Evolutionary conservation across 306 rosid species (phyloP), one percentile per base, ranked within the genome.

Genomic region (Rosa lucieae): DNA sequence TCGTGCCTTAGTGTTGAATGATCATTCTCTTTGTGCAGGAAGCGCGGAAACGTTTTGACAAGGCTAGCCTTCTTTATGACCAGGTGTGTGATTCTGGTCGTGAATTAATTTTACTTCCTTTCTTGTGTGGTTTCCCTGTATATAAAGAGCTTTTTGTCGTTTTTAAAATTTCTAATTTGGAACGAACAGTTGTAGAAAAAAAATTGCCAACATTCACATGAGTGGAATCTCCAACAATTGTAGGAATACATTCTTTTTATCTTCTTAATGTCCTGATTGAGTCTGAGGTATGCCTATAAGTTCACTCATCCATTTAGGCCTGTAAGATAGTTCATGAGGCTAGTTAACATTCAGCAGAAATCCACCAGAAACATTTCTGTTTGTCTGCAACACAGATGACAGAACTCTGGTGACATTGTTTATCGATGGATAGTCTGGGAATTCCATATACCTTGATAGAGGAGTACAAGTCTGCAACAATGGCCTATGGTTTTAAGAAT

Each of bases 1-100:
- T 51, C 2, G 12, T 61, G 58, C 29, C 67, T 55, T 73, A 21
- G 10, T 55, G 51, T 59, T 44, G 43, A 61, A 43, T 87, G 81
- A 86, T 67, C 83, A 77, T 74, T 82, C 77, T 75, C 79, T 82
- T 85, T 74, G 85, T 90, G 90, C 96, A 96, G 99, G 99, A 96
- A 86, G 96, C 98, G n/a, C 92, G 99, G 56, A 96, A 93, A 74
- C 98, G 87, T 74, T 96, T 96, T 83, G 99, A 96, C 87, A 96
- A 91, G 86, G 99, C 98, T 75, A 93, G 97, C 84, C 98, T 96
- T 89, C 84, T 88, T 79, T 96, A 96, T 82, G 99, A 96, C 79
- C 99, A 96, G 98, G 99, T 96, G 77, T 86, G 66, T 79, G 79
- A 49, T 74, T 78, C 15, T 69, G 8, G n/a, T 83, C 73, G 65